Evolutionary conservation across 2,329 filamentous ascomycete genomes (phyloP), one percentile per base, ranked within the genome.

Genomic region (Nigrospora sphaerica): DNA sequence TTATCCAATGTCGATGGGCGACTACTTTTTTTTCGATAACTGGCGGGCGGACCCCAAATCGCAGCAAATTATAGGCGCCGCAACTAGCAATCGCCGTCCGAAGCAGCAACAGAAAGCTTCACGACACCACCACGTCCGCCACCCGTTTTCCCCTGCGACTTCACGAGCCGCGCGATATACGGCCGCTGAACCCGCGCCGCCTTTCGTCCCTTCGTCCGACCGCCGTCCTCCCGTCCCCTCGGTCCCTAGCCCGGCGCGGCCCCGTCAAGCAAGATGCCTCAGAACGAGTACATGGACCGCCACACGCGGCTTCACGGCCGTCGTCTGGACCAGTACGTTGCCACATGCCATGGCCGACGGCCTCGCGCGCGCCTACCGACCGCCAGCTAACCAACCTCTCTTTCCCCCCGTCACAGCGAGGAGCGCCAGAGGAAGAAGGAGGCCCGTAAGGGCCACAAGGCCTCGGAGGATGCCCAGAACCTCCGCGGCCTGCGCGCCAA

Each of bases 401-500:
- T 72, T 48, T 72, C 79, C 51, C 89, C 95, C 65, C 5, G 2
- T 9, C 7, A 10, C 23, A 80, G 92, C 67, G 91, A 96, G 62
- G 93, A 98, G 73, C 85, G 91, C 55, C 73, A 75, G 49, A 87
- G 93, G 61, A 98, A 98, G 78, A 82, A 84, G 58, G 74, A 81
- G 52, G 93, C 93, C 50, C 85, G 93, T 72, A 88, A 95, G 73
- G 85, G 82, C 49, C 92, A 98, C 77, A 84, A 91, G 70, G 81
- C 81, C 47, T 93, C 87, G 43, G 79, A 93, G 63, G 85, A 95
- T 72, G 90, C 93, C 19, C 92, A 97, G 75, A 95, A 93, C 68
- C 78, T 96, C 62, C 85, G 87, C 51, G 93, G 93, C 54, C 81
- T 97, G 58, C 79, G 89, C 52, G 93, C 93, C 57, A 98, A 98